Evolutionary conservation across 1,284 basidiomycete genomes (phyloP), one percentile per base, ranked within the genome.

Genomic region (Sanghuangporus weigelae): DNA sequence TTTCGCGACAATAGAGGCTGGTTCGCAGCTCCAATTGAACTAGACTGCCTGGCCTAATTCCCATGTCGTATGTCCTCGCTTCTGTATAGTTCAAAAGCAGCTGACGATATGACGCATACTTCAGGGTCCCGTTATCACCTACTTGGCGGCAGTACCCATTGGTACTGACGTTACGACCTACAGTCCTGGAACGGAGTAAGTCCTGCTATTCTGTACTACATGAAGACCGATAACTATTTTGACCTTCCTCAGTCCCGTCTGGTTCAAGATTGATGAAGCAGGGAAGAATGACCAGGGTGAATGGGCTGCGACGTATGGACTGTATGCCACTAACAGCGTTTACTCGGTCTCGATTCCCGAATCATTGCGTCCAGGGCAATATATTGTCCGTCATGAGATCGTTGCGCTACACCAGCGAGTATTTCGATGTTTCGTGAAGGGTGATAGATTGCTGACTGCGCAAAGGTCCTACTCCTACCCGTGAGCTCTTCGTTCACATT

Each of bases 331-430:
- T 38, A 73, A 80, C 55, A 74, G 74, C 57, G 73, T 80, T 63
- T 82, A 79, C 66, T 78, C 76, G 0, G 77, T 82, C 68, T 79
- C 75, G 5, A 77, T 81, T 63, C 81, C 80, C 7, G 68, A 75
- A 2, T 79, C 74, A 53, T 71, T 82, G 40, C 71, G 75, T 62
- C 63, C 80, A 10, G 80, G 79, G 1, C 80, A 82, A 69, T 82
- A 82, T 66, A 76, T 82, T 68, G 74, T 82, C 55, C 74, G 80
- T 21, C 80, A 83, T 66, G 81, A 82, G 67, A 79, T 81, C 26
- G 62, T 65, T 19, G 63, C 63, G 14, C 48, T 65, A 8, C 63
- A 65, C 36, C 42, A 14, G 63, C 62, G 38, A 53, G 63, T 55
- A 23, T 26, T 26, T 23, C 31, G 5, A 21, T 51, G 1, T 16